These are phyloP conservation scores for Sclerotinia minor DNA, from an alignment of 2,329 filamentous ascomycete genomes.

Conservation along the genomic window DNA sequence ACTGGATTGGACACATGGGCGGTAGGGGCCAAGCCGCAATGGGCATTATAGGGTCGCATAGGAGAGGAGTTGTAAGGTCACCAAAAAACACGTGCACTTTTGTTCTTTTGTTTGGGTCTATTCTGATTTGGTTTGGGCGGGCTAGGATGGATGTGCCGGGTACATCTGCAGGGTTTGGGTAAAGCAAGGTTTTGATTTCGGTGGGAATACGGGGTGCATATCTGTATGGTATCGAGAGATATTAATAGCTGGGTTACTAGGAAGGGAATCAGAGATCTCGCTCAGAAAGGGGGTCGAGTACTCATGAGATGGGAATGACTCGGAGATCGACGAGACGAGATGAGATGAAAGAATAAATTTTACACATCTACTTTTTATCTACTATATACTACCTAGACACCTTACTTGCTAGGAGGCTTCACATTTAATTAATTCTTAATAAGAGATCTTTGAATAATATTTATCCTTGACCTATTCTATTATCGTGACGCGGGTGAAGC, in stretches of 20 bases:
- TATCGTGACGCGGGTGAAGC: not conserved
- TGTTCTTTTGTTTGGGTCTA: conserved; percentile 14
- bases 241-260: conserved; percentile 16
- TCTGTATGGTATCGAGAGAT: conserved; percentile 16
- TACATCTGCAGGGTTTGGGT: conserved; percentile 6
- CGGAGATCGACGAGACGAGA: conserved; percentile 16
- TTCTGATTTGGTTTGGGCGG: conserved; percentile 8
- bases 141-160: not conserved
- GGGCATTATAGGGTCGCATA: conserved; percentile 16
- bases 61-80: conserved; percentile 20
- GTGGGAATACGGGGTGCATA: conserved; percentile 7
- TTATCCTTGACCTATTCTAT: not conserved
- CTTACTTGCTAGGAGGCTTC: conserved; percentile 1
- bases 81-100: conserved; percentile 3
- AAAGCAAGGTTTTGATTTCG: conserved; percentile 11
- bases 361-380: conserved; percentile 15
- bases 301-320: conserved; percentile 10
- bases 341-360: conserved; percentile 20
- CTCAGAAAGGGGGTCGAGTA: conserved; percentile 1
- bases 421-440: conserved; percentile 16
- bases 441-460: conserved; percentile 9
- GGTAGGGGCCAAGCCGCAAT: conserved; percentile 15
- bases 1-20: not conserved
- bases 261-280: conserved; percentile 8
- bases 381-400: not conserved